Base-by-base conservation (phyloP, 2,329 filamentous ascomycete genomes). In the Trichoderma brevicompactum region DNA sequence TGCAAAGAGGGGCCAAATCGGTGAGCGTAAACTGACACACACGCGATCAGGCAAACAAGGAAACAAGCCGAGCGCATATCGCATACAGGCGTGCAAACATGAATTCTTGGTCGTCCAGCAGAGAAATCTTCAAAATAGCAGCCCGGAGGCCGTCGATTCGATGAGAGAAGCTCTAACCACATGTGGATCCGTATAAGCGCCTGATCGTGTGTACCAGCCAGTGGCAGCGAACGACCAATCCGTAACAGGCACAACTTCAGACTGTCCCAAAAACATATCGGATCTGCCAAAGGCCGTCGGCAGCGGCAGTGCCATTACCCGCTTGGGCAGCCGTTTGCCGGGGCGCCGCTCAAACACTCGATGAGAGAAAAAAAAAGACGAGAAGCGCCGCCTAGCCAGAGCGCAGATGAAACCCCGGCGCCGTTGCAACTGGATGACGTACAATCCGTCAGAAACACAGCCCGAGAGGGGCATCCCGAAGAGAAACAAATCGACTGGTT, bases 131-230 rank as follows among this genome's bases (percentile, higher is more conserved):
- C 59, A 36, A 17, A 54, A 63, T 54, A 54, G 49, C 28, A 38
- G 28, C 15, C 28, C 28, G 49, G 49, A 54, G 49, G 59, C 59
- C 59, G 59, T 63, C 49, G 59, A 54, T 63, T 63, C 59, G 59
- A 63, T 13, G 19, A 17, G 59, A 63, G 59, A 54, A 2, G 7
- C 28, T 38, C 48, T 10, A 28, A 15, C 59, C 17, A 28, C 13
- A 8, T 38, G 59, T 54, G 49, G 59, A 63, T 17, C 49, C 5
- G 38, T 28, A 28, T 54, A 66, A 66, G 65, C 65, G 65, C 65
- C 40, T n/a, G 52, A 32, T n/a, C 17, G 38, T 15, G 6, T 19
- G 34, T 7, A 4, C 28, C 65, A 64, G 52, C 65, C 65, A 66
- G 65, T 66, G 23, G 55, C 15, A 52, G 46, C 56, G 38, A 34